These are phyloP conservation scores for Pestalotiopsis fici DNA, from an alignment of 2,329 filamentous ascomycete genomes.

Conservation along the genomic window DNA sequence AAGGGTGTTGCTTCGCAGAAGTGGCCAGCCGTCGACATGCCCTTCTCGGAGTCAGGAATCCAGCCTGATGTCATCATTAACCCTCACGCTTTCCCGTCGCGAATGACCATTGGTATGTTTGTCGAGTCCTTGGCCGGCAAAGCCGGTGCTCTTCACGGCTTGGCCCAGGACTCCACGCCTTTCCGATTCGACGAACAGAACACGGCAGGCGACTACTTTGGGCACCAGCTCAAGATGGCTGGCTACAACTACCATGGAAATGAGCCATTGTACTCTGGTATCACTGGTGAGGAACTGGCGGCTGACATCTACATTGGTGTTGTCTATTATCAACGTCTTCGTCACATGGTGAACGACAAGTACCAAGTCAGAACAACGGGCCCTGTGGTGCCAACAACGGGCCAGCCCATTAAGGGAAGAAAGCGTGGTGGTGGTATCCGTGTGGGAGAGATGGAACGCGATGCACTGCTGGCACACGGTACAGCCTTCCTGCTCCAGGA, in stretches of 20 bases:
- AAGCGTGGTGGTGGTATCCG: slow-evolving; percentile 97
- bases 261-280: slow-evolving; percentile 97
- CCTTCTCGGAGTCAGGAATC: slow-evolving; percentile 94
- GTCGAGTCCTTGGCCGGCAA: slow-evolving; percentile 96
- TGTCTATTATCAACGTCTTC: slow-evolving; percentile 95
- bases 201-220: slow-evolving; percentile 92
- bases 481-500: slow-evolving; percentile 95
- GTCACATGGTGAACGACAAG: slow-evolving; percentile 99
- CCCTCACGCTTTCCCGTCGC: slow-evolving; percentile 97
- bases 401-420: slow-evolving; percentile 95
- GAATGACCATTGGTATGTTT: slow-evolving; percentile 99
- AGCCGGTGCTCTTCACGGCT: slow-evolving; percentile 86
- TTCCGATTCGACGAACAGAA: slow-evolving; percentile 94
- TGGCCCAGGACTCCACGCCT: slow-evolving; percentile 94
- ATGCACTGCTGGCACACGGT: slow-evolving; percentile 91
- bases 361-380: slow-evolving; percentile 97
- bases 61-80: slow-evolving; percentile 99
- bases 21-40: slow-evolving; percentile 93
- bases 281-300: slow-evolving; percentile 90
- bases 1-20: slow-evolving; percentile 97
- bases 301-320: slow-evolving; percentile 97
- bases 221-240: slow-evolving; percentile 90
- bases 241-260: slow-evolving; percentile 99
- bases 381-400: slow-evolving; percentile 84
- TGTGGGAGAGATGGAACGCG: slow-evolving; percentile 98